These are phyloP conservation scores for sorghum (Sorghum bicolor) DNA, from an alignment of 176 grass and related monocot species.

Conservation along the genomic window DNA sequence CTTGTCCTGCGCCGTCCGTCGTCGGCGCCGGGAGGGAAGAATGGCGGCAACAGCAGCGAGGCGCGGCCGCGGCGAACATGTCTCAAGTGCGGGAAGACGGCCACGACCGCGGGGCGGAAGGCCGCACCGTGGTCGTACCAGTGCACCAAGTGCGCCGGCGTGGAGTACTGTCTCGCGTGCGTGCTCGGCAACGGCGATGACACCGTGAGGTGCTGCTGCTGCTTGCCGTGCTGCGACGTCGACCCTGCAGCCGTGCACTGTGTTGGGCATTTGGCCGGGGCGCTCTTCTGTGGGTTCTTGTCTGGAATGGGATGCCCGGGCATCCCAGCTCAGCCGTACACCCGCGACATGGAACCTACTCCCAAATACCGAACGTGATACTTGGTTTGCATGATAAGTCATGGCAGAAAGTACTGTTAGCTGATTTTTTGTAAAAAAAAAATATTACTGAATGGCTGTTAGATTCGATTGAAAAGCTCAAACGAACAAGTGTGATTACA, in stretches of 20 bases:
- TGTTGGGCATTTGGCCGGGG: neutral
- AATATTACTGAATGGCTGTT: too few relatives aligned
- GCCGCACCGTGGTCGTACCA: neutral
- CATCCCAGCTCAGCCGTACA: neutral
- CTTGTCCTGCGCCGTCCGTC: neutral
- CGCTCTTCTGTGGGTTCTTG: neutral
- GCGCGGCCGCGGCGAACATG: too few relatives aligned
- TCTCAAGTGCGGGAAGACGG: neutral
- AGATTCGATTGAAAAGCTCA: too few relatives aligned
- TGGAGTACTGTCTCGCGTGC: neutral
- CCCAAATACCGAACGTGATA: too few relatives aligned
- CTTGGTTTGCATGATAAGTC: too few relatives aligned
- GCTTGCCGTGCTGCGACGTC: neutral
- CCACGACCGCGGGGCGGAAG: neutral
- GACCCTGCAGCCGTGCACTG: neutral
- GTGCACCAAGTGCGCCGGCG: neutral
- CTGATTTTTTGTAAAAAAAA: too few relatives aligned
- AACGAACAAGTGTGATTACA: too few relatives aligned
- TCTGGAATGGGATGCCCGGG: neutral
- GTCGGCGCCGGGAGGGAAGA: too few relatives aligned
- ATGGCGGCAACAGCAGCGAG: too few relatives aligned
- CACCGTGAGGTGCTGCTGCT: neutral
- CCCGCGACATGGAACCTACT: too few relatives aligned
- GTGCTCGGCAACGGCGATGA: neutral
- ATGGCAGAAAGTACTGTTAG: too few relatives aligned